These are phyloP conservation scores for Leishmania major DNA, from an alignment of 208 protist species.

Conservation along the genomic window DNA sequence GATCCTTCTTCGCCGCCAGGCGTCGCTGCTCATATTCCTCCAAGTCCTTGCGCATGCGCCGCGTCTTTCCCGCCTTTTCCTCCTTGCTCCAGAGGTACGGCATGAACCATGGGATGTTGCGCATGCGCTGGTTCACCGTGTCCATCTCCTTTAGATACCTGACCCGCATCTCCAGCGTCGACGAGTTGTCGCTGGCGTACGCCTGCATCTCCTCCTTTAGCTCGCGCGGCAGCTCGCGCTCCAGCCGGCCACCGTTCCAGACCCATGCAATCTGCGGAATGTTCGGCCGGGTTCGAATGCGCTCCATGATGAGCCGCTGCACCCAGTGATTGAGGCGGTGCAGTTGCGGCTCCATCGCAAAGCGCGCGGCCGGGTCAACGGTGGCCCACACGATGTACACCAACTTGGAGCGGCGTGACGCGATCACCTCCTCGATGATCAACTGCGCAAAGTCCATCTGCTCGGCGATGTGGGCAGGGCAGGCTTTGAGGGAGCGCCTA, in stretches of 20 bases:
- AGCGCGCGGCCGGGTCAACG: conserved; percentile 83
- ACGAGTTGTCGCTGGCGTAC: conserved; percentile 65
- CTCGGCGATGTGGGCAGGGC: conserved; percentile 84
- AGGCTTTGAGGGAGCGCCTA: conserved; percentile 81
- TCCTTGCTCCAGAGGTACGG: conserved; percentile 94
- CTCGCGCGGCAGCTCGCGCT: conserved; percentile 79
- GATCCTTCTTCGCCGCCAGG: conserved; percentile 31
- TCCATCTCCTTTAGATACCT: conserved; percentile 91
- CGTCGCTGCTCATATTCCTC: conserved; percentile 70
- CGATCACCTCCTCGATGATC: conserved; percentile 87
- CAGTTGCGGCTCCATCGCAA: conserved; percentile 85
- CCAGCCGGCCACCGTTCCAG: conserved; percentile 79
- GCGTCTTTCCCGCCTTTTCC: conserved; percentile 71
- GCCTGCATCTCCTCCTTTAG: conserved; percentile 73
- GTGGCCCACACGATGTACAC: conserved; percentile 93
- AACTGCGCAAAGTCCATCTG: conserved; percentile 92
- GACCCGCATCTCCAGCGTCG: conserved; percentile 80
- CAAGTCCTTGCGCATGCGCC: conserved; percentile 75
- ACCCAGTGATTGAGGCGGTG: conserved; percentile 90
- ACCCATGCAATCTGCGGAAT: conserved; percentile 89
- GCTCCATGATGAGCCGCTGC: conserved; percentile 74
- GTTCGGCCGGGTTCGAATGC: conserved; percentile 81
- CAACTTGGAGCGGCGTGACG: conserved; percentile 81
- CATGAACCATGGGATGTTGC: conserved; percentile 93
- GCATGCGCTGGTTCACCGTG: conserved; percentile 91